These are phyloP conservation scores for Persicaria maculosa DNA, from an alignment of 148 eudicot genomes.

Conservation along the genomic window DNA sequence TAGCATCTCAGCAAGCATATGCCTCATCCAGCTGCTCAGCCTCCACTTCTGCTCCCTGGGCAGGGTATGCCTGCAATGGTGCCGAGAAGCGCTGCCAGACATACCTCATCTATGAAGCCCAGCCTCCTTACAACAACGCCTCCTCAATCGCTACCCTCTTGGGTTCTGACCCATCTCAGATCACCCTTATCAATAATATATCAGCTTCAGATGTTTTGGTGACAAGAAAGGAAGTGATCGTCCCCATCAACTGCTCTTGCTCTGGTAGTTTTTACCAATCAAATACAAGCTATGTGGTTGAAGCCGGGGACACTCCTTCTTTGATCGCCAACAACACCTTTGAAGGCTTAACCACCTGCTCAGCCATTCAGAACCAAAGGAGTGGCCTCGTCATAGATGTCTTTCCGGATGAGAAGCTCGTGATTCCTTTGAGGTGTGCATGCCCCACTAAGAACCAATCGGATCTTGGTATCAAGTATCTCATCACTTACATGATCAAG, in stretches of 20 bases:
- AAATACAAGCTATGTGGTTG: constrained; percentile 40
- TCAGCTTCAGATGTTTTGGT: constrained; percentile 24
- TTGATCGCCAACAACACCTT: constrained; percentile 40
- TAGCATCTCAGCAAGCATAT: constrained; percentile 66
- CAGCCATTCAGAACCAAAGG: constrained; percentile 46
- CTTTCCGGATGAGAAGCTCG: constrained; percentile 28
- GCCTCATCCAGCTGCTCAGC: constrained; percentile 26
- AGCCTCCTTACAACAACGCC: constrained; percentile 41
- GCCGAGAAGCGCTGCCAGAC: constrained; percentile 44
- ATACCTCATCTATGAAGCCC: constrained; percentile 56
- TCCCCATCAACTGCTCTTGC: constrained; percentile 76
- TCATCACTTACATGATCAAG: constrained; percentile 52
- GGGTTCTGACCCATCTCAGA: constrained; percentile 24
- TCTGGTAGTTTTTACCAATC: constrained; percentile 57
- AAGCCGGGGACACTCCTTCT: constrained; percentile 20
- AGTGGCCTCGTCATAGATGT: constrained; percentile 17
- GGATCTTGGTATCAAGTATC: constrained; percentile 46
- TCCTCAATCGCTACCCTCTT: constrained; percentile 51
- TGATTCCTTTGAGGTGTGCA: constrained; percentile 76
- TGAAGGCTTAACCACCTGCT: constrained; percentile 67
- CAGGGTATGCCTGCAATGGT: constrained; percentile 77
- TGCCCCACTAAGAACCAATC: constrained; percentile 72
- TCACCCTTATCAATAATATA: constrained; percentile 45
- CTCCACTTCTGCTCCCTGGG: constrained; percentile 32
- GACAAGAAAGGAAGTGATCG: constrained; percentile 38